A percentile compares a stretch with the other conserved stretches of the same genome.
Conservation (phyloP, 345 rosid genomes). For the Raphanus raphanistrum region DNA sequence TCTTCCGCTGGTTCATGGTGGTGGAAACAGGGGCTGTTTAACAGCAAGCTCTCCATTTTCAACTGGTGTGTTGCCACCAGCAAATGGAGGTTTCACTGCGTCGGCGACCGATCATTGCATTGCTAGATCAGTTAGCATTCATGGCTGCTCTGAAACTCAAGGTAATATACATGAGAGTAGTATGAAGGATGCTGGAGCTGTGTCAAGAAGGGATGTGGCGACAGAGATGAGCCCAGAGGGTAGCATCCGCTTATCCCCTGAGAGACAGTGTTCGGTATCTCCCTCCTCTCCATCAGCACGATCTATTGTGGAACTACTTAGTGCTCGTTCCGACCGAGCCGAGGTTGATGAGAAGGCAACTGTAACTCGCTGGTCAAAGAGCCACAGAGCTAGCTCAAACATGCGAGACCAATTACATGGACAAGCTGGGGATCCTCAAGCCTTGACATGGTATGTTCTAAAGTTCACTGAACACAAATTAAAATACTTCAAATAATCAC, state of each 20-base stretch:
- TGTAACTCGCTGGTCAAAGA: conserved; percentile 88
- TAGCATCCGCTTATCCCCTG: conserved; percentile 47
- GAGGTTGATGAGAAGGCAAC: conserved; percentile 88
- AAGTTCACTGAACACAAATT: conserved; percentile 20
- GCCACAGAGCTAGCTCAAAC: conserved; percentile 58
- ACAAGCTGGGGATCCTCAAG: conserved; percentile 48
- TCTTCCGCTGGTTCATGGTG: conserved; percentile 61
- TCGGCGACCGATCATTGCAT: conserved; percentile 53
- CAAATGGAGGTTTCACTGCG: conserved; percentile 23
- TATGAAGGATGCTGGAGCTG: no score
- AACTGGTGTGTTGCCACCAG: conserved; percentile 53
- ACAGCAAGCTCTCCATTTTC: conserved; percentile 72
- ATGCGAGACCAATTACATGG: conserved; percentile 69
- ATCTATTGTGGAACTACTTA: conserved; percentile 56
- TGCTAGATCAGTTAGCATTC: conserved; percentile 87
- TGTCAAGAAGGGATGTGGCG: no score
- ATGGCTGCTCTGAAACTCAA: conserved; percentile 71
- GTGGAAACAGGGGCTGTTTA: conserved; percentile 49
- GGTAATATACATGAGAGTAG: no score
- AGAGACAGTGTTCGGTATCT: conserved; percentile 51
- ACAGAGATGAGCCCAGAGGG: no score
- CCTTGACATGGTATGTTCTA: conserved; percentile 69
- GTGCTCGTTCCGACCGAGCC: conserved; percentile 46
- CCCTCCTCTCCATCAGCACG: conserved; percentile 52
- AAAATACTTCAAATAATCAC: not conserved